Evolutionary conservation across 169 alveolate species (phyloP).

Genomic region (Cryptosporidium viatorum): DNA sequence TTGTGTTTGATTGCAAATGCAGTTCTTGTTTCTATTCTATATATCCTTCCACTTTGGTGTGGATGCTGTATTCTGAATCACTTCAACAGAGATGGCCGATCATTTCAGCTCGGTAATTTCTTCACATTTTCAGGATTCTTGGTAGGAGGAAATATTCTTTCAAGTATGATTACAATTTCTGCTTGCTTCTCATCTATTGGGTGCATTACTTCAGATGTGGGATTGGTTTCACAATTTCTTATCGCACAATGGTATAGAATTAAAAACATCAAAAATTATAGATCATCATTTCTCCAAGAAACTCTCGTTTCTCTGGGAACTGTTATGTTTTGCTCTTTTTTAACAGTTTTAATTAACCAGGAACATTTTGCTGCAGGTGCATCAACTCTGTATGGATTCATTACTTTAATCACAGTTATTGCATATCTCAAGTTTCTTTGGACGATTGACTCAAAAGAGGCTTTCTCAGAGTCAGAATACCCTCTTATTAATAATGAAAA

Average conservation of each 20-base stretch:
- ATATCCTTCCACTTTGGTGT: constrained; percentile 66
- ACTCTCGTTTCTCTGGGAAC: constrained; percentile 27
- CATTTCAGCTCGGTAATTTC: constrained; percentile 63
- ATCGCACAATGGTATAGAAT: constrained; percentile 35
- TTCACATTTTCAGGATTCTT: constrained; percentile 49
- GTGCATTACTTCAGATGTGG: constrained; percentile 64
- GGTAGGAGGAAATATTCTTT: constrained; percentile 44
- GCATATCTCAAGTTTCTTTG: constrained; percentile 60
- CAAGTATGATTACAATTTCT: constrained; percentile 51
- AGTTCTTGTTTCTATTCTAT: constrained; percentile 25
- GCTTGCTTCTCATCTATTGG: constrained; percentile 69
- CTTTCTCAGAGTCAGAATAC: not conserved
- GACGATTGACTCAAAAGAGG: constrained; percentile 25
- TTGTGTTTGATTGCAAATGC: constrained; percentile 17
- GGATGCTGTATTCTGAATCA: constrained; percentile 64
- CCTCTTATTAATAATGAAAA: not conserved
- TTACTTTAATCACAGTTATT: constrained; percentile 29
- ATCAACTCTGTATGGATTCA: constrained; percentile 62
- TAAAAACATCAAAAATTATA: constrained; percentile 7
- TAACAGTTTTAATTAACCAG: constrained; percentile 34
- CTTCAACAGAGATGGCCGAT: constrained; percentile 24
- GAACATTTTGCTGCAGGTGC: constrained; percentile 58
- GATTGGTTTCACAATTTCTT: constrained; percentile 15
- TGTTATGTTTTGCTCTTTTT: constrained; percentile 24
- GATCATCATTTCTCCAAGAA: constrained; percentile 15